A percentile compares a stretch with the other conserved stretches of the same genome.
Conservation (phyloP, 768 basidiomycete species). For the Macrolepiota dolichaula region DNA sequence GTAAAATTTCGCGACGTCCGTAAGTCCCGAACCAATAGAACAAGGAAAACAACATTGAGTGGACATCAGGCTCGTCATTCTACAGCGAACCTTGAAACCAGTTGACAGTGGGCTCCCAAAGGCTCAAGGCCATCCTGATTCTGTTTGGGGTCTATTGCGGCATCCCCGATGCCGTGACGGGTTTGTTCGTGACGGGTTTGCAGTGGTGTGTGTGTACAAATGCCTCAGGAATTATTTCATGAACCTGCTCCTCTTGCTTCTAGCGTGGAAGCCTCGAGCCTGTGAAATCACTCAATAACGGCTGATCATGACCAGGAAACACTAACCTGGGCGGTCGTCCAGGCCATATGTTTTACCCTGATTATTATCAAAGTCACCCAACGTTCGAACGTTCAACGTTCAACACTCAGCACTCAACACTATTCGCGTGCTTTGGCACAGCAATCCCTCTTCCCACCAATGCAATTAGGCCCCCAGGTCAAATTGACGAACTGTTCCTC, state of each 20-base stretch:
- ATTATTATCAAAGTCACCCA: too few species aligned
- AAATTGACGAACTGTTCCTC: too few species aligned
- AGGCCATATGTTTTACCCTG: too few species aligned
- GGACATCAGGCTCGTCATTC: not conserved
- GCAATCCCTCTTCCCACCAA: too few species aligned
- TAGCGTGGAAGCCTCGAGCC: not conserved
- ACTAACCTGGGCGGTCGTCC: too few species aligned
- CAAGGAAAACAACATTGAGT: too few species aligned
- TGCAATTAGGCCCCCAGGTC: too few species aligned
- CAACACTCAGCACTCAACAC: too few species aligned
- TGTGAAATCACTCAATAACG: too few species aligned
- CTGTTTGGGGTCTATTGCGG: not conserved
- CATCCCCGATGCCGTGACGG: not conserved
- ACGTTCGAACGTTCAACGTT: too few species aligned
- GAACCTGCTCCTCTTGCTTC: not conserved
- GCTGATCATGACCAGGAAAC: too few species aligned
- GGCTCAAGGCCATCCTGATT: not conserved
- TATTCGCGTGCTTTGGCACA: too few species aligned
- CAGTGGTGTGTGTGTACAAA: not conserved
- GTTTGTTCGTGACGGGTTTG: not conserved
- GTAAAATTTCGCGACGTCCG: not conserved
- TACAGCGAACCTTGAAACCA: not conserved
- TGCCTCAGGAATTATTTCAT: not conserved
- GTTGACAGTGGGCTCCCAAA: not conserved
- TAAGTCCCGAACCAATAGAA: not conserved